Percentiles rank a stretch among this genome's conserved stretches.
phyloP scores from a whole-genome alignment of 2,329 filamentous ascomycete genomes.

The Arthrobotrys sphaeroides region DNA sequence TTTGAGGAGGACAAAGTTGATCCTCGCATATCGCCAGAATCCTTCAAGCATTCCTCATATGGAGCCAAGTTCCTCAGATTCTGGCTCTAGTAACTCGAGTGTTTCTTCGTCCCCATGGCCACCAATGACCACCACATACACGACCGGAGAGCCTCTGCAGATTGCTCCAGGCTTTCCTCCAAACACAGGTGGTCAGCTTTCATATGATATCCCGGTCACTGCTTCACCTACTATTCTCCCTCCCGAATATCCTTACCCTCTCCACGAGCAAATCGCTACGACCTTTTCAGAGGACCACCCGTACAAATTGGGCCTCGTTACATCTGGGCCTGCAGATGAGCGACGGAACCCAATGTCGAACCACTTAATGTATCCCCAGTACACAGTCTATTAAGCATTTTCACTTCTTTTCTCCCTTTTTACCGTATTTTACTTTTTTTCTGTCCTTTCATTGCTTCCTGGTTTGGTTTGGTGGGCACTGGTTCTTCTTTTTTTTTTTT shows the following conservation, averaged over 20 bases:
- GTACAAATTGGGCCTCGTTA: constrained; percentile 44
- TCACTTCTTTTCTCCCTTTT: constrained; percentile 18
- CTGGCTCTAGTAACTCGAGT: constrained; percentile 33
- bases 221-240: constrained; percentile 40
- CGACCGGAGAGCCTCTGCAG: constrained; percentile 32
- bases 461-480: constrained; percentile 34
- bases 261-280: constrained; percentile 48
- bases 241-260: constrained; percentile 44
- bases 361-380: constrained; percentile 42
- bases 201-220: constrained; percentile 48
- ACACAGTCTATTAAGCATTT: constrained; percentile 36
- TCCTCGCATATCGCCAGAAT: constrained; percentile 47
- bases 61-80: constrained; percentile 44
- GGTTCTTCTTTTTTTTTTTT: constrained; percentile 20
- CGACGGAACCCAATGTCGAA: constrained; percentile 37
- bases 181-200: constrained; percentile 31
- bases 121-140: constrained; percentile 31
- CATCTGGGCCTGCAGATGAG: constrained; percentile 35
- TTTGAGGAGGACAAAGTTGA: constrained; percentile 38
- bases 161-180: constrained; percentile 34
- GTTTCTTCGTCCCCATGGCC: constrained; percentile 46
- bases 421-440: constrained; percentile 22
- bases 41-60: constrained; percentile 38
- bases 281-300: constrained; percentile 49
- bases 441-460: background rate